Percentiles rank a stretch among this genome's conserved stretches.
Conservation (phyloP, 257 asterid genomes). For the Jaltomata sinuosa region DNA sequence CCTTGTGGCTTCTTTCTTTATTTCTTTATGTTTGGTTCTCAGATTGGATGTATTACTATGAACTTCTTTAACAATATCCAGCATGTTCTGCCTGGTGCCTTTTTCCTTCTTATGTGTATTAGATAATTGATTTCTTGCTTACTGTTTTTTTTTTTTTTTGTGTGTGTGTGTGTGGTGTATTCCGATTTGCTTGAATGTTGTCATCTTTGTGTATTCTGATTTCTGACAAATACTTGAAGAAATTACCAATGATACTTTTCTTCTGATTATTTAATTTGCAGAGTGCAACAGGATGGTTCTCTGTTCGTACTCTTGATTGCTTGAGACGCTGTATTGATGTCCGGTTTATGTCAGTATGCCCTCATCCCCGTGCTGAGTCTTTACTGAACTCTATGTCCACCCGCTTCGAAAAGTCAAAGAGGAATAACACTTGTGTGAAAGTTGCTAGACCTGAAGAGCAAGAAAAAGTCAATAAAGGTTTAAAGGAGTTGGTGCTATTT, state of each 20-base stretch:
- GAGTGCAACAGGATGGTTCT: constrained; percentile 75
- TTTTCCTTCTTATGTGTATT: not conserved
- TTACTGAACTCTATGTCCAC: constrained; percentile 42
- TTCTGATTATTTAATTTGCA: not conserved
- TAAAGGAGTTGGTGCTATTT: not conserved
- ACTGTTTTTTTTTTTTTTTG: not conserved
- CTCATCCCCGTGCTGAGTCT: constrained; percentile 62
- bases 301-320: constrained; percentile 42
- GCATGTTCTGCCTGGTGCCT: not conserved
- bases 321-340: constrained; percentile 66
- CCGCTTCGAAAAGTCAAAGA: constrained; percentile 69
- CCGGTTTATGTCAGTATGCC: constrained; percentile 72
- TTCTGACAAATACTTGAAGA: not conserved
- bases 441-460: constrained; percentile 35
- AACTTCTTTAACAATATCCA: not conserved
- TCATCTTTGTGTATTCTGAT: not conserved
- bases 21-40: not conserved
- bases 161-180: not conserved
- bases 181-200: not conserved
- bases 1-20: not conserved
- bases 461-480: constrained; percentile 31
- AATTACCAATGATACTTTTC: not conserved
- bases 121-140: not conserved
- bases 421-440: constrained; percentile 23
- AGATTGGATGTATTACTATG: not conserved